Evolutionary conservation across 2,329 filamentous ascomycete genomes (phyloP), one percentile per base, ranked within the genome.

Genomic region (Lachnellula hyalina): DNA sequence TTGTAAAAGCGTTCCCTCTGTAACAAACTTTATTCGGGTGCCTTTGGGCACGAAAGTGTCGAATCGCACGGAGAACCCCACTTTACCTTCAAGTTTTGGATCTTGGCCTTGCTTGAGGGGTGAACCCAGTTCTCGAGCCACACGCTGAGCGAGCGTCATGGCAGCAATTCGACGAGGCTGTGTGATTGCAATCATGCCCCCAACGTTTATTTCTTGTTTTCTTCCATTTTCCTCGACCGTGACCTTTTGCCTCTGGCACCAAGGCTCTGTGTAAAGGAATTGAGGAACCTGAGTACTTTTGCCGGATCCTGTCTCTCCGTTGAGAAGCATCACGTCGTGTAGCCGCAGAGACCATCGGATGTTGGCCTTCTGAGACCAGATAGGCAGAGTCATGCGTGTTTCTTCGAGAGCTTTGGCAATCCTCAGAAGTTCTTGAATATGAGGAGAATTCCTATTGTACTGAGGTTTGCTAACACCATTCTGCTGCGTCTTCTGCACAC

Each of bases 221-320:
- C 66, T 57, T 1, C 73, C 62, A 35, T 63, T 66, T 17, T 65
- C 61, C 42, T 68, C 61, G 21, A 85, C 62, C 49, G 74, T 80
- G 46, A 83, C 78, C 54, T 72, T 82, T 54, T 77, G 77, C 36
- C 77, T 80, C 52, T 75, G 77, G 70, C 91, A 96, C 91, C 92
- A 97, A 6, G 82, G 73, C 66, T 96, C 89, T 25, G 78, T 74
- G 46, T 87, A 82, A 7, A 99, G 75, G 59, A 96, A 96, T 67
- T 97, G 94, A 0, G 94, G 93, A 0, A 96, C 86, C 72, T 99
- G 94, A 0, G 94, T 99, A 75, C 89, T 95, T 74, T 99, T 99
- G 68, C 94, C 94, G 14, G 90, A 96, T 69, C 94, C 94, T 0
- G 94, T 99, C 71, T 97, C 93, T 74, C 93, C 93, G 2, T 94